A percentile compares a stretch with the other conserved stretches of the same genome.
These are phyloP conservation scores for Boletus tomentosulus DNA, from an alignment of 768 basidiomycete genomes.

Conservation along the genomic window DNA sequence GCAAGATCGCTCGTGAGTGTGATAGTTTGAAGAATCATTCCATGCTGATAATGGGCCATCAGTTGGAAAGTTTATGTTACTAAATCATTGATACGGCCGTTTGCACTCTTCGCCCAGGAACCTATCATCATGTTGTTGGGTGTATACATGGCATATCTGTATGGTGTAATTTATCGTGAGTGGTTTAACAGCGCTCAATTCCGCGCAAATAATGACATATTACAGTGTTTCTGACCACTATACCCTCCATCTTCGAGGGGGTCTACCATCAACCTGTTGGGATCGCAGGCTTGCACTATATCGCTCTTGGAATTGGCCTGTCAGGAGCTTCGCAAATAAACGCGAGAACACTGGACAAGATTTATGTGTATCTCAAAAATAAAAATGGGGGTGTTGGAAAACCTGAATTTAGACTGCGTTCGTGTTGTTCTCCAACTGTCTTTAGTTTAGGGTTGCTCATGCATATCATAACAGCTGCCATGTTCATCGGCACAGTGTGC, in stretches of 20 bases:
- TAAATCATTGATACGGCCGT: conserved; percentile 61
- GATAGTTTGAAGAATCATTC: not conserved
- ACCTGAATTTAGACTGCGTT: conserved; percentile 53
- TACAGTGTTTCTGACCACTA: conserved; percentile 64
- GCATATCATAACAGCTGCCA: conserved; percentile 39
- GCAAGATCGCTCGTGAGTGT: conserved; percentile 42
- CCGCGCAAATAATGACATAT: not conserved
- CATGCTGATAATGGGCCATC: not conserved
- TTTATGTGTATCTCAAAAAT: conserved; percentile 47
- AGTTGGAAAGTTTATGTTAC: conserved; percentile 53
- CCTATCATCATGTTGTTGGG: conserved; percentile 67
- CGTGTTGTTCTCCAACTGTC: conserved; percentile 9
- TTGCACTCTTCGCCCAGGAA: conserved; percentile 55
- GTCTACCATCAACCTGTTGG: conserved; percentile 54
- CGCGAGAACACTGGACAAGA: conserved; percentile 50
- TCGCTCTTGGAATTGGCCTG: conserved; percentile 67
- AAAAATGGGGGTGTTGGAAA: conserved; percentile 52
- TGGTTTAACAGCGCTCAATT: conserved; percentile 1
- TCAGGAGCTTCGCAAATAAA: conserved; percentile 48
- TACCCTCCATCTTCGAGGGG: conserved; percentile 53
- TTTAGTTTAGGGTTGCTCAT: conserved; percentile 1
- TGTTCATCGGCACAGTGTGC: conserved; percentile 54
- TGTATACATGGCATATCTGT: conserved; percentile 66
- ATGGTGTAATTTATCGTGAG: conserved; percentile 57
- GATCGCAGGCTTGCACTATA: conserved; percentile 64